Evolutionary conservation across 192 early-diverging fungal genomes (phyloP), one percentile per base, ranked within the genome.

Genomic region (Dissophora ornata): DNA sequence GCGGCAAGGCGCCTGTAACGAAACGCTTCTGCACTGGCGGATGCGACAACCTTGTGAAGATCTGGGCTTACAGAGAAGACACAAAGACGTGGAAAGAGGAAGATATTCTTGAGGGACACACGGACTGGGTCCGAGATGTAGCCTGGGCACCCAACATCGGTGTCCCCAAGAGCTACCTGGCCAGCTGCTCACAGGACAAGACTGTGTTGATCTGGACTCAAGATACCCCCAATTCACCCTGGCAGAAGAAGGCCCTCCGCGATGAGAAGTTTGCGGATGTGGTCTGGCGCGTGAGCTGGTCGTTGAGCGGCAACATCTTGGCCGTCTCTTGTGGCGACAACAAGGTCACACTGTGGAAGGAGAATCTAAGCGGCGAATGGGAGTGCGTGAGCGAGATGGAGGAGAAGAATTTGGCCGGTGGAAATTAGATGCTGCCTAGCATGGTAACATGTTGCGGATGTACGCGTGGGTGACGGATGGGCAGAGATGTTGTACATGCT

Each of bases 281-380:
- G 10, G 93, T 99, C 36, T 99, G 98, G 98, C 88, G 96, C 51
- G 96, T 99, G 55, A 96, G 94, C 86, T 99, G 98, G 98, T 95
- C 93, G 24, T 79, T 92, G 62, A 88, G 94, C 7, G 98, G 98
- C 16, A 98, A 97, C 73, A 92, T 98, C 29, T 81, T 99, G 55
- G 98, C 98, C 5, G 98, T 99, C 12, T 93, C 94, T 11, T 92
- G 93, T 69, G 98, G 96, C 22, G 96, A 99, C 79, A 98, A 98
- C 85, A 96, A 93, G 83, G 86, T 99, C 19, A 95, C 93, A 4
- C 82, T 99, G 57, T 99, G 96, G 96, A 97, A 97, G 79, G 95
- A 98, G 85, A 93, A 91, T 73, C 68, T 95, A 44, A 89, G 91
- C 66, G 95, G 96, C 70, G 93, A 94, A 41, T 99, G 92, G 92